phyloP scores from a whole-genome alignment of 2,329 filamentous ascomycete genomes.

The Pseudonectria buxi region DNA sequence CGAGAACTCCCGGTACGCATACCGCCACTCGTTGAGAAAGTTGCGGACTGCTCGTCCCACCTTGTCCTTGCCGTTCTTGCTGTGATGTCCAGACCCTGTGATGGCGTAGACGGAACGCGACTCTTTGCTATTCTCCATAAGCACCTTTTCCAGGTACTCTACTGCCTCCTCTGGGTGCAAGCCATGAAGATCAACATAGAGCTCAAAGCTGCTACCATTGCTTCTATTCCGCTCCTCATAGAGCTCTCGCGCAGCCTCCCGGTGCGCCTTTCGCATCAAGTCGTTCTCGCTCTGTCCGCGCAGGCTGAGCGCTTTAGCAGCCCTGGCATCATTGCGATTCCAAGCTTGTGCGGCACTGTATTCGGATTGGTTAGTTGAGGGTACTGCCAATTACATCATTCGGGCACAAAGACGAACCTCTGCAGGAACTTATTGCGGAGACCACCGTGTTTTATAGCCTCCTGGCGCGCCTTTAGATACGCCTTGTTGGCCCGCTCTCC shows the following conservation, averaged over 20 bases:
- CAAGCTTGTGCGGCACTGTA: slow-evolving; percentile 88
- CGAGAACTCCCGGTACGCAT: slow-evolving; percentile 92
- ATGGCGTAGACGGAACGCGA: slow-evolving; percentile 84
- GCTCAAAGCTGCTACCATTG: slow-evolving; percentile 54
- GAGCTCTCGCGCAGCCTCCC: slow-evolving; percentile 82
- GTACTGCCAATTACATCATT: background rate
- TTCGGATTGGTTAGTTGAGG: slow-evolving; percentile 2
- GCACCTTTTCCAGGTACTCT: slow-evolving; percentile 81
- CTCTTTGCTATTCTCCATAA: slow-evolving; percentile 72
- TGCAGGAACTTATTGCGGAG: slow-evolving; percentile 95
- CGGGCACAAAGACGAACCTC: slow-evolving; percentile 51
- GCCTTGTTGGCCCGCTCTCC: slow-evolving; percentile 85
- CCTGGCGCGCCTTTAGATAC: slow-evolving; percentile 89
- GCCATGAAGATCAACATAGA: slow-evolving; percentile 95
- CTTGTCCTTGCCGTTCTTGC: slow-evolving; percentile 98
- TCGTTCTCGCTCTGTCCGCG: slow-evolving; percentile 96
- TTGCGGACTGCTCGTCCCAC: slow-evolving; percentile 87
- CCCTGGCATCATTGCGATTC: slow-evolving; percentile 95
- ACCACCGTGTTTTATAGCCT: slow-evolving; percentile 95
- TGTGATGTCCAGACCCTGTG: slow-evolving; percentile 93
- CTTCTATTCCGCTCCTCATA: slow-evolving; percentile 91
- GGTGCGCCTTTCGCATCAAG: slow-evolving; percentile 92
- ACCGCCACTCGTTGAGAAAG: slow-evolving; percentile 93
- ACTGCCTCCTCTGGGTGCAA: slow-evolving; percentile 97
- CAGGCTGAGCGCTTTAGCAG: slow-evolving; percentile 88